Evolutionary conservation across 1,139 yeast genomes (phyloP).

Genomic region (Saccharomyces hybrid): DNA sequence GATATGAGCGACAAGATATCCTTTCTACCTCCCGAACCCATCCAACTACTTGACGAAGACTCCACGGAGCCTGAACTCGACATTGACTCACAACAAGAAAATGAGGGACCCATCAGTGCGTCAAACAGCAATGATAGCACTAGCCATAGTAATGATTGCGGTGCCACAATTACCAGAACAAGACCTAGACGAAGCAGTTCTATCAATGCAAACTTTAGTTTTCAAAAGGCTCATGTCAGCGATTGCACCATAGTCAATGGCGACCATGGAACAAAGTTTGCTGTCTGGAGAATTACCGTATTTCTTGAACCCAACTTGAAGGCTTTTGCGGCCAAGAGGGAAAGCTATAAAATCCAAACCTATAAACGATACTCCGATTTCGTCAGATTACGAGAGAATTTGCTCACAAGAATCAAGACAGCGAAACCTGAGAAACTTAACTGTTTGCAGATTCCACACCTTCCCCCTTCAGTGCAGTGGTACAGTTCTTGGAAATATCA

Average conservation of each 20-base stretch:
- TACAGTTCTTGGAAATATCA: conserved; percentile 25
- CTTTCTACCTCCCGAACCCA: conserved; percentile 24
- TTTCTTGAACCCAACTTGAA: conserved; percentile 13
- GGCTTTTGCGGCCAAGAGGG: conserved; percentile 1
- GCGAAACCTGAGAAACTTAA: conserved; percentile 7
- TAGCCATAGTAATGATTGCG: conserved; percentile 3
- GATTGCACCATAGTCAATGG: conserved; percentile 25
- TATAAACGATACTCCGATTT: conserved; percentile 27
- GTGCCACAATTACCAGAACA: neutral
- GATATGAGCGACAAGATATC: conserved; percentile 10
- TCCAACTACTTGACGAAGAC: conserved; percentile 16
- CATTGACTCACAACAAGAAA: neutral
- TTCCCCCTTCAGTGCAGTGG: conserved; percentile 29
- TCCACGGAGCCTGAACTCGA: neutral
- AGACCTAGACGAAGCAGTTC: conserved; percentile 7
- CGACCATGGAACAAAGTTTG: conserved; percentile 20
- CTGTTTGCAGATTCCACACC: conserved; percentile 13
- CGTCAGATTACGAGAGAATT: conserved; percentile 14
- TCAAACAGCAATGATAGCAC: neutral
- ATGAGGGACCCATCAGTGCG: neutral
- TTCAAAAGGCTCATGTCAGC: conserved; percentile 14
- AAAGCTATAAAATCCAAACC: conserved; percentile 12
- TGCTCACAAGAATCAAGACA: conserved; percentile 10
- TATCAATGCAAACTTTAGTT: conserved; percentile 8
- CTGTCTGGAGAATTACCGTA: conserved; percentile 26